Evolutionary conservation across 164 flowering plant species (phyloP).

Genomic region (Tetrastigma voinierianum): DNA sequence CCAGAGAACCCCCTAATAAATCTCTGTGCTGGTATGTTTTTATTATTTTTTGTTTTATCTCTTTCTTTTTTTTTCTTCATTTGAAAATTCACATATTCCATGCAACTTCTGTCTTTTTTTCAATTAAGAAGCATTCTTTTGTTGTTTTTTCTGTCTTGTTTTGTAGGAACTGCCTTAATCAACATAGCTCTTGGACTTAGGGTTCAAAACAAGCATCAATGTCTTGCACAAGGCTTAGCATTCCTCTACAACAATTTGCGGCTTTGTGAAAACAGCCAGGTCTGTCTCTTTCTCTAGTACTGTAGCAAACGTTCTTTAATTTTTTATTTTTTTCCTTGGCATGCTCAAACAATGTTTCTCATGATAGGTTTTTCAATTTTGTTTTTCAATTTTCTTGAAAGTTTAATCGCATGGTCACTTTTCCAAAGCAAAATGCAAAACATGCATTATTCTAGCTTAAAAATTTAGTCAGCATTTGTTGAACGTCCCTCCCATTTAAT

Average conservation of each 20-base stretch:
- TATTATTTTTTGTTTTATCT: not conserved
- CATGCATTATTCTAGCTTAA: too few relatives aligned
- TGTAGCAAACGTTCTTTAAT: too few relatives aligned
- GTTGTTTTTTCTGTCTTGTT: not conserved
- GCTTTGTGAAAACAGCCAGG: constrained; percentile 70
- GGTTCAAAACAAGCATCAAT: constrained; percentile 75
- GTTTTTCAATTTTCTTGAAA: too few relatives aligned
- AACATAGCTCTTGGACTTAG: constrained; percentile 80
- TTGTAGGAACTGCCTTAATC: constrained; percentile 76
- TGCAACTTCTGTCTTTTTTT: not conserved
- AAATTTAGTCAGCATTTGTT: too few relatives aligned
- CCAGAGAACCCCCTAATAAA: constrained; percentile 86
- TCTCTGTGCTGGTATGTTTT: constrained; percentile 71
- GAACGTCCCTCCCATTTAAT: too few relatives aligned
- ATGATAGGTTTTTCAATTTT: too few relatives aligned
- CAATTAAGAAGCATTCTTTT: not conserved
- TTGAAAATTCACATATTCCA: not conserved
- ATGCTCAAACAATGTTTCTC: too few relatives aligned
- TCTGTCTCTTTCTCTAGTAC: constrained; percentile 4
- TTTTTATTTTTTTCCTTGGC: too few relatives aligned
- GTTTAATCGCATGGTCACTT: too few relatives aligned
- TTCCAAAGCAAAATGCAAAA: too few relatives aligned
- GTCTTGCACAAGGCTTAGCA: constrained; percentile 77
- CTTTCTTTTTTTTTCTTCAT: not conserved
- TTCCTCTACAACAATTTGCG: constrained; percentile 71